Percentiles rank a stretch among this genome's conserved stretches.
phyloP scores from a whole-genome alignment of 2,329 filamentous ascomycete species.

The Phialocephala subalpina region DNA sequence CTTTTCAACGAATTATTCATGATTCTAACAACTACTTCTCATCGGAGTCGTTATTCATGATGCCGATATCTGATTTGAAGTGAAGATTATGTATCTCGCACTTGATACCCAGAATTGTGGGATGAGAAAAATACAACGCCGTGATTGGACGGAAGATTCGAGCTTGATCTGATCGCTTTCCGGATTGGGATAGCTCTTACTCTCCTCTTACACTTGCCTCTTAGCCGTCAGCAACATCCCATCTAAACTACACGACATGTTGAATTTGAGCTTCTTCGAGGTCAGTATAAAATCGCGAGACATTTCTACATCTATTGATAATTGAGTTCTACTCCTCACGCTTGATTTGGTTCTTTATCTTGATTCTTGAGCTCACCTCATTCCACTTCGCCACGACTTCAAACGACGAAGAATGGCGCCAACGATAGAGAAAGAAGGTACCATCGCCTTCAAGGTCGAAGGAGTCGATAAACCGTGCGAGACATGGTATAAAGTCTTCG shows the following conservation, averaged over 20 bases:
- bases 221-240: neutral
- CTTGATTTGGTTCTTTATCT: too few species aligned
- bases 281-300: too few species aligned
- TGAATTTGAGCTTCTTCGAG: too few species aligned
- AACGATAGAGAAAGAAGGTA: neutral
- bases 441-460: neutral
- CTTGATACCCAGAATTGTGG: neutral
- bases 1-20: neutral
- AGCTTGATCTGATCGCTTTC: neutral
- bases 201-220: neutral
- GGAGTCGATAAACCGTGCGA: neutral
- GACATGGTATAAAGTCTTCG: conserved; percentile 46
- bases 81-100: neutral
- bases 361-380: too few species aligned
- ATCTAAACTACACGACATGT: neutral
- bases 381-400: too few species aligned
- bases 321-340: too few species aligned
- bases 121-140: neutral
- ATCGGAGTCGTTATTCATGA: neutral
- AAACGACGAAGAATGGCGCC: too few species aligned
- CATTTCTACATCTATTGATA: too few species aligned
- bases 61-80: neutral
- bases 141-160: neutral
- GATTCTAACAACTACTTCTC: too few species aligned
- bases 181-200: neutral